Base-by-base conservation (phyloP, 2,329 filamentous ascomycete genomes). In the Eurotiales sp. region DNA sequence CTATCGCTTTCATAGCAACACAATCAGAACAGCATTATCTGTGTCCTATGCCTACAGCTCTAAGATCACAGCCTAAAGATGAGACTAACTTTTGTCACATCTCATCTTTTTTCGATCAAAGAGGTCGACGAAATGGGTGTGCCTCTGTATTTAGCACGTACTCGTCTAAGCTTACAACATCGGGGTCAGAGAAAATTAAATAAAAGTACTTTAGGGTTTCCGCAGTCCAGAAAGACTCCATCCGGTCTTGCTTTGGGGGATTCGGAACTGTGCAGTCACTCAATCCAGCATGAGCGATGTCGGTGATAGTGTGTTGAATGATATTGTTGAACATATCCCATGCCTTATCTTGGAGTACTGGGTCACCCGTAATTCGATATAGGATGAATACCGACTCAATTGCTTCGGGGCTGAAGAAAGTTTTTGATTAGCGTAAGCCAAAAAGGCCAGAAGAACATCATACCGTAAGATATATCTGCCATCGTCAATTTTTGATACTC, bases 171-270 rank as follows among this genome's bases (percentile, higher is more conserved):
- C 77, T 85, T 30, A 87, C 73, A 25, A 83, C 60, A n/a, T 79
- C 75, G 0, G 86, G 84, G 51, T 84, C 78, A 19, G 83, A 83
- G 66, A 88, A 96, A 45, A 95, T 77, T 51, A 96, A 69, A 66
- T 90, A 96, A 59, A 93, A 95, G 65, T 95, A 95, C 75, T 95
- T 96, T 59, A 95, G 74, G 30, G 90, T 96, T 77, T 96, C 90
- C 3, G 87, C 87, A 55, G 90, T 76, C 88, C 90, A 96, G 69
- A 95, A 95, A 63, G 87, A 91, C 73, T 95, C 87, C 87, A 92
- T 91, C 59, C 77, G 75, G 65, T 90, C 81, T 34, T 69, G 65
- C 50, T 77, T 72, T 1, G 76, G 69, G 10, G 57, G 52, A 2
- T 40, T 37, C 4, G 52, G 29, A 21, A 57, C 55, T 5, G 56